Evolutionary conservation across 108 stramenopile species (phyloP).

Genomic region (Skeletonema menzelii): DNA sequence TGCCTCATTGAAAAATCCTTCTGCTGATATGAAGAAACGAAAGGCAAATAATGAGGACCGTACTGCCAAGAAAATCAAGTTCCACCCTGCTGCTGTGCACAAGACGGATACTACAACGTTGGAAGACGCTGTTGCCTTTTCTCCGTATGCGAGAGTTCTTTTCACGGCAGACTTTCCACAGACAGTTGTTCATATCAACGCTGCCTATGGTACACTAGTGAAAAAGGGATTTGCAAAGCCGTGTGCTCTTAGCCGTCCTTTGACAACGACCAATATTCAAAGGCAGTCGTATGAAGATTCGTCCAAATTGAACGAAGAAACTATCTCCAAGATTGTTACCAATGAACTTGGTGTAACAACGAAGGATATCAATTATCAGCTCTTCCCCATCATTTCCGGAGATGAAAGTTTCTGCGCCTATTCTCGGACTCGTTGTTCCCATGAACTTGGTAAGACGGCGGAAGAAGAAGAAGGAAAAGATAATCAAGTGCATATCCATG

Average conservation of each 20-base stretch:
- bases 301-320: background rate
- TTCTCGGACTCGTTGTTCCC: background rate
- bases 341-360: conserved; percentile 8
- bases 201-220: conserved; percentile 17
- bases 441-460: background rate
- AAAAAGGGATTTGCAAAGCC: conserved; percentile 11
- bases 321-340: conserved; percentile 5
- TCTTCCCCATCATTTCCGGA: conserved; percentile 7
- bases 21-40: background rate
- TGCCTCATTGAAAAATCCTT: conserved; percentile 9
- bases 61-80: background rate
- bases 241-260: background rate
- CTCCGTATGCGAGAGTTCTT: conserved; percentile 27
- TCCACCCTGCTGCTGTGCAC: background rate
- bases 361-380: background rate
- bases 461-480: conserved; percentile 20
- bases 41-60: background rate
- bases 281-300: background rate
- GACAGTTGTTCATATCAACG: conserved; percentile 22
- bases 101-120: conserved; percentile 11
- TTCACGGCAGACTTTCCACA: conserved; percentile 21
- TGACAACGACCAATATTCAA: background rate
- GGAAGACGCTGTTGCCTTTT: conserved; percentile 29
- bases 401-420: conserved; percentile 1
- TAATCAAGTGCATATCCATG: background rate